Evolutionary conservation across 2,329 filamentous ascomycete genomes (phyloP), one percentile per base, ranked within the genome.

Genomic region (Cladorrhinum sp.): DNA sequence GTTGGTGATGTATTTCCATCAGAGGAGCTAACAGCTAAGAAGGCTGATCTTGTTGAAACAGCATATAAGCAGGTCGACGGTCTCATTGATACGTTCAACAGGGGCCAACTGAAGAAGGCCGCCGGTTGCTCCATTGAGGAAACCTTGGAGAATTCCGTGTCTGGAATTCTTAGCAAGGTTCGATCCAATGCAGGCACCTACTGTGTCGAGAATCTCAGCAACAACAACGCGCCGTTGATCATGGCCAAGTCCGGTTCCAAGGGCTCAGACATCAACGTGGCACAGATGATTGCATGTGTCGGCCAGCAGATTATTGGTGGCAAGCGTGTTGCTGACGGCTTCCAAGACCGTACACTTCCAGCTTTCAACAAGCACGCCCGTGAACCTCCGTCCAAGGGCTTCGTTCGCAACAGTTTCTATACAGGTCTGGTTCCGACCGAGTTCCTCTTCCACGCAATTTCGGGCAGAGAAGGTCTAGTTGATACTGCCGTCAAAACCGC

Each of bases 401-500:
- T 99, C 78, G 93, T 99, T 53, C 86, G 88, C 63, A 97, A 98
- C 78, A 97, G 92, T 77, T 99, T 99, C 82, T 99, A 96, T 75
- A 91, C 91, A 0, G 95, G 95, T 1, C 80, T 99, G 0, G 83
- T 88, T 1, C 93, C 95, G 1, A 92, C 91, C 0, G 95, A 99
- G 70, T 98, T 99, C 74, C 84, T 98, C 60, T 98, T 99, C 77
- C 95, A 99, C 84, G 95, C 95, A 67, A 97, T 98, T 78, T 96
- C 92, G 69, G 95, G 95, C 69, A 90, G 95, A 86, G 95, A 98
- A 85, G 95, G 95, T 85, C 79, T 99, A 67, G 93, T 99, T 71
- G 95, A 99, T 84, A 99, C 95, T 1, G 95, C 95, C 63, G 95
- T 98, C 78, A 99, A 99, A 79, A 99, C 95, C 57, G 95, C 95